Conservation (phyloP, 495 filamentous ascomycete species). For the Tuber calosporum region DNA sequence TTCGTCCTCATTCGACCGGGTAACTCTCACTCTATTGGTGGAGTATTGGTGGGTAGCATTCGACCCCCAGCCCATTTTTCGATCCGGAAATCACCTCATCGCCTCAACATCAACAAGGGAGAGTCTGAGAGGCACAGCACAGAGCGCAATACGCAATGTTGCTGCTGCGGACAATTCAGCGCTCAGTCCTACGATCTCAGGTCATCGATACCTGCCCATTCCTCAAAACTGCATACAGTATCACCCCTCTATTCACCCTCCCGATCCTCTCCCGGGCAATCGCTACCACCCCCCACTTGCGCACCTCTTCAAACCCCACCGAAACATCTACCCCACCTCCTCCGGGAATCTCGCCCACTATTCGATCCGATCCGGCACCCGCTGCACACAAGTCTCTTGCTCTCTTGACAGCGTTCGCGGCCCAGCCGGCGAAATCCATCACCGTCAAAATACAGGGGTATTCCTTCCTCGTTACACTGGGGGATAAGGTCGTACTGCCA, state of each 20-base stretch:
- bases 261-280: conserved; percentile 24
- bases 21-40: not conserved
- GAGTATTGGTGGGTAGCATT: not conserved
- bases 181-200: conserved; percentile 21
- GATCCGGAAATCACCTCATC: not conserved
- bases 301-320: conserved; percentile 38
- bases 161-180: conserved; percentile 15
- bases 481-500: conserved; percentile 84
- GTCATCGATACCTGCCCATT: conserved; percentile 40
- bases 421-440: conserved; percentile 79
- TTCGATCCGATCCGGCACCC: conserved; percentile 33
- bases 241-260: conserved; percentile 33
- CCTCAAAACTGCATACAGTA: conserved; percentile 37
- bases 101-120: not conserved
- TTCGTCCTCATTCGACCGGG: not conserved
- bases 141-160: conserved; percentile 10
- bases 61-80: not conserved
- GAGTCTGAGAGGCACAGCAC: not conserved
- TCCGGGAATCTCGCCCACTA: conserved; percentile 43
- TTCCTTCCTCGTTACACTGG: conserved; percentile 82
- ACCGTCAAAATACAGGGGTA: conserved; percentile 75
- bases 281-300: conserved; percentile 32
- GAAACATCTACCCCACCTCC: conserved; percentile 37
- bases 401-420: conserved; percentile 67
- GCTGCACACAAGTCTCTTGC: conserved; percentile 48